A percentile compares a stretch with the other conserved stretches of the same genome.
phyloP scores from a whole-genome alignment of 805 yeast species.

The Debaryomyces tyrocola region DNA sequence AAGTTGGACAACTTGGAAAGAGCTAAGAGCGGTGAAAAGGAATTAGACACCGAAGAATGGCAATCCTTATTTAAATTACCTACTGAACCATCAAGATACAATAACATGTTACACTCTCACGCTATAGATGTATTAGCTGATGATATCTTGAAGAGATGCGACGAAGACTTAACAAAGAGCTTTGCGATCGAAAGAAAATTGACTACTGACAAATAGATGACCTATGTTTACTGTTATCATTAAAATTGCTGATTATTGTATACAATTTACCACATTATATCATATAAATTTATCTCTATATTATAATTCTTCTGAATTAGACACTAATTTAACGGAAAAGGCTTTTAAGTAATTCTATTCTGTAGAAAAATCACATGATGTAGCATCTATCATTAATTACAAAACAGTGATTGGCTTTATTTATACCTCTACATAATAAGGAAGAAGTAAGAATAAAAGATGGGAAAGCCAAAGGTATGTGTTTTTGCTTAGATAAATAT shows the following conservation, averaged over 20 bases:
- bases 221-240: neutral
- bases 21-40: conserved; percentile 56
- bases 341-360: too few species aligned
- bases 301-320: neutral
- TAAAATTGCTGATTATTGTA: neutral
- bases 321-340: neutral
- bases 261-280: neutral
- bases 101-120: conserved; percentile 65
- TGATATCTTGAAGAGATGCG: conserved; percentile 69
- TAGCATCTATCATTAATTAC: too few species aligned
- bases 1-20: conserved; percentile 64
- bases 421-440: neutral
- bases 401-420: neutral
- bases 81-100: conserved; percentile 71
- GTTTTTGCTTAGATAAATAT: neutral
- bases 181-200: conserved; percentile 58
- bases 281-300: neutral
- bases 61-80: conserved; percentile 64
- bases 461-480: conserved; percentile 38
- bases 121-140: conserved; percentile 69
- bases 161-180: conserved; percentile 63
- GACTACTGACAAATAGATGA: conserved; percentile 16
- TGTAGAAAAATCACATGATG: too few species aligned
- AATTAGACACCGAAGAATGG: conserved; percentile 64
- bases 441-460: conserved; percentile 5